phyloP scores from a whole-genome alignment of 345 rosid genomes.

The Pugionium dolabratum region DNA sequence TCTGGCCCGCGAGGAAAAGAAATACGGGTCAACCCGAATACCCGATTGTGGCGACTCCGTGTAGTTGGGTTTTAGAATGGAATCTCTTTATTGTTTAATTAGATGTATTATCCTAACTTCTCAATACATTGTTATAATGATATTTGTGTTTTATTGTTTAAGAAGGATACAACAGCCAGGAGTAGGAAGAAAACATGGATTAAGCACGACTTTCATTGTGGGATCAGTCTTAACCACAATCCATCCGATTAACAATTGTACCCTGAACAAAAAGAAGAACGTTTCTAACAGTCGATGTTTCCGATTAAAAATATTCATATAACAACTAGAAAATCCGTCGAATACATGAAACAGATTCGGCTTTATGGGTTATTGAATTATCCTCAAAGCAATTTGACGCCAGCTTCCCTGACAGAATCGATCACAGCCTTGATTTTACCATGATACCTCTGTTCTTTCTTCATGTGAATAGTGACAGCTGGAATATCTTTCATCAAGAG shows the following conservation, averaged over 20 bases:
- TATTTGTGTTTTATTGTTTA: too few species aligned
- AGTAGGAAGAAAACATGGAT: background rate
- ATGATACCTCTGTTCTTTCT: slow-evolving; percentile 79
- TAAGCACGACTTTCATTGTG: slow-evolving; percentile 8
- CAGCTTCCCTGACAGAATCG: slow-evolving; percentile 70
- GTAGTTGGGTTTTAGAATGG: slow-evolving; percentile 16
- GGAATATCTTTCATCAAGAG: slow-evolving; percentile 69
- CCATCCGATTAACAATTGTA: background rate
- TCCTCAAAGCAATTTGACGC: slow-evolving; percentile 58
- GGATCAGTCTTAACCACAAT: slow-evolving; percentile 18
- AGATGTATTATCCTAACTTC: too few species aligned
- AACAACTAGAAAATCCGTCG: too few species aligned
- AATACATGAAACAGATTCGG: background rate
- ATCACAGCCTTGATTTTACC: slow-evolving; percentile 87
- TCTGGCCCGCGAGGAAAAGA: slow-evolving; percentile 16
- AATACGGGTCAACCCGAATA: slow-evolving; percentile 34
- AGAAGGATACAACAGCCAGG: too few species aligned
- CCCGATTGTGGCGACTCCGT: slow-evolving; percentile 19
- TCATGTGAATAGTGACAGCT: slow-evolving; percentile 61
- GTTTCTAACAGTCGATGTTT: too few species aligned
- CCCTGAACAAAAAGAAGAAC: too few species aligned
- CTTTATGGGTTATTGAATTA: background rate
- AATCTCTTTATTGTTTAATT: background rate
- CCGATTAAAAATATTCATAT: too few species aligned
- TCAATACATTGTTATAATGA: too few species aligned